These are phyloP conservation scores for Phytophthora melonis DNA, from an alignment of 352 stramenopile species.

Conservation along the genomic window DNA sequence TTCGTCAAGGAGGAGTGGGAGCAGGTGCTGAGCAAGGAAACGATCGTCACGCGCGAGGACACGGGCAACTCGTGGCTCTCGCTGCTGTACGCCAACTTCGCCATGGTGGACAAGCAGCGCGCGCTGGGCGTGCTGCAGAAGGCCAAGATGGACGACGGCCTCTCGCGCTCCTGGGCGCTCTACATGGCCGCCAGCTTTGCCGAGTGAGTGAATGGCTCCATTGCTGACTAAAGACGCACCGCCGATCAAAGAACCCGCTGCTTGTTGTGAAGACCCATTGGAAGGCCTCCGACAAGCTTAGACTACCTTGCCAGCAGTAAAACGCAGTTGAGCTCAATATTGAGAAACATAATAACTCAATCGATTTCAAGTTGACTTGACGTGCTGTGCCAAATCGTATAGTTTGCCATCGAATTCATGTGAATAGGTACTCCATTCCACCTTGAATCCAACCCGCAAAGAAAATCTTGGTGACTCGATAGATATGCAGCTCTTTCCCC, in stretches of 20 bases:
- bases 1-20: constrained; percentile 77
- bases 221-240: no score
- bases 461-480: background rate
- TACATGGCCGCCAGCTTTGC: constrained; percentile 72
- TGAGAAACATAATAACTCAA: background rate
- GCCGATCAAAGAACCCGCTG: background rate
- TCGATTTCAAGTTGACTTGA: background rate
- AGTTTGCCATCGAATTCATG: background rate
- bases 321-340: background rate
- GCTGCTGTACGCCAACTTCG: constrained; percentile 72
- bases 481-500: background rate
- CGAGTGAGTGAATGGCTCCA: constrained; percentile 18
- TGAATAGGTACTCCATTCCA: background rate
- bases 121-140: constrained; percentile 64
- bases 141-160: constrained; percentile 73
- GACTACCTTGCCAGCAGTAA: background rate
- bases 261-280: background rate
- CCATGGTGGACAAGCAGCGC: constrained; percentile 58
- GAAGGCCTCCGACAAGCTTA: background rate
- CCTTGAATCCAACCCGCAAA: background rate
- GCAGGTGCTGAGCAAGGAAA: constrained; percentile 57
- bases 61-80: constrained; percentile 54
- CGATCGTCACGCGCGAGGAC: constrained; percentile 58
- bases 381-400: background rate
- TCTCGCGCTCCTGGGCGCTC: constrained; percentile 75